Percentiles rank a stretch among this genome's conserved stretches.
phyloP scores from a whole-genome alignment of 2,329 filamentous ascomycete genomes.

The Nothophoma quercina region DNA sequence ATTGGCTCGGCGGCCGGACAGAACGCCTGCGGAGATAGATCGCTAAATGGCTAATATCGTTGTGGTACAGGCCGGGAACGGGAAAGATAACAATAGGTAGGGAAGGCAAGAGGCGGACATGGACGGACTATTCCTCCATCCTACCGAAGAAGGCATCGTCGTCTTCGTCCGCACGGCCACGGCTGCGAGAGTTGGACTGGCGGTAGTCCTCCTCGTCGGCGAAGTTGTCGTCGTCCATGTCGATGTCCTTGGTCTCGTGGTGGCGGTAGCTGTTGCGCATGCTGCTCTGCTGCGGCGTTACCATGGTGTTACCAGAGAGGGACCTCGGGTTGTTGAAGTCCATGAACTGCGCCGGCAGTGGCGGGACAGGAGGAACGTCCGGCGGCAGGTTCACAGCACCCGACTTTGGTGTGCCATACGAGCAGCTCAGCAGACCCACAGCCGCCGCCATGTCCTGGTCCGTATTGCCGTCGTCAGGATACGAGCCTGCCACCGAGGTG shows the following conservation, averaged over 20 bases:
- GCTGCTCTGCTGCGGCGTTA: conserved; percentile 66
- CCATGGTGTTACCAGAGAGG: conserved; percentile 64
- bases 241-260: conserved; percentile 52
- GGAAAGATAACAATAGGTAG: conserved; percentile 13
- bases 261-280: conserved; percentile 67
- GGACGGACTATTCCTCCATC: conserved; percentile 76
- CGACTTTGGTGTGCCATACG: conserved; percentile 80
- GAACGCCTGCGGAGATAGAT: conserved; percentile 48
- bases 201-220: conserved; percentile 72
- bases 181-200: conserved; percentile 49
- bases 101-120: conserved; percentile 4
- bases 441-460: conserved; percentile 89
- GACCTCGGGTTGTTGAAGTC: conserved; percentile 62
- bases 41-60: conserved; percentile 45
- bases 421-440: conserved; percentile 88
- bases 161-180: conserved; percentile 79
- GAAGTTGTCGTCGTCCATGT: conserved; percentile 66
- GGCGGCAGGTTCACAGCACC: conserved; percentile 68
- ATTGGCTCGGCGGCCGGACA: conserved; percentile 27
- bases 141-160: conserved; percentile 95
- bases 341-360: conserved; percentile 81
- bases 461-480: conserved; percentile 69
- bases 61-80: conserved; percentile 44
- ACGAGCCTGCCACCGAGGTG: conserved; percentile 67
- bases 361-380: conserved; percentile 86